Base-by-base conservation (phyloP, 768 basidiomycete species). In the Polyporus arcularius region DNA sequence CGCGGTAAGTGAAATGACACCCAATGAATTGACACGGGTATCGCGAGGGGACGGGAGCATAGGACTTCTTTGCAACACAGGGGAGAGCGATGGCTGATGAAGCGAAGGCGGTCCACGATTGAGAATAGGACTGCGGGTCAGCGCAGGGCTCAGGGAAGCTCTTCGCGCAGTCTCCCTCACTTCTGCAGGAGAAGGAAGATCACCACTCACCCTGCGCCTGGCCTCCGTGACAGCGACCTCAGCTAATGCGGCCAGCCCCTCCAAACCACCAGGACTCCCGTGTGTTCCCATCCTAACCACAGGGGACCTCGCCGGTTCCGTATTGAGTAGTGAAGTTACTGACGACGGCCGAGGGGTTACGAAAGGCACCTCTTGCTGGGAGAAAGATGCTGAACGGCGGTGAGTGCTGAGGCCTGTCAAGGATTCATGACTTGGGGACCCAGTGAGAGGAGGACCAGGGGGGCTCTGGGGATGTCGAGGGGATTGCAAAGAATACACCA, bases 211-310 rank as follows among this genome's bases (percentile, higher is more conserved):
- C 31, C 86, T 74, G 38, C 81, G 78, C 47, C 84, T 80, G 66
- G 89, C 88, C 67, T 86, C 83, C 0, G 85, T 84, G 35, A 35
- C 35, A 4, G 89, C 89, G 21, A 82, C 88, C 72, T 89, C 86
- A 11, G 87, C 88, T 45, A 90, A 81, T 3, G 85, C 87, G 48
- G 90, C 87, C 51, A 90, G 73, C 26, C 81, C 82, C 3, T 74
- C 67, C 21, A 69, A 57, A 15, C 64, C 70, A 42, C 63, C 66
- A 0, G 53, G 47, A 26, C 56, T 55, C 46, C 53, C 62, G 40
- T 54, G 61, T 3, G 52, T 28, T 7, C 28, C 21, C 39, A 62
- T 53, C 68, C 38, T 55, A 40, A 62, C n/a, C 65, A 56, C 53
- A 21, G 61, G 61, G 58, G 72, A 53, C 39, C 67, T 51, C 54